Conservation (phyloP, 768 basidiomycete genomes). For the Hortiboletus campestris region DNA sequence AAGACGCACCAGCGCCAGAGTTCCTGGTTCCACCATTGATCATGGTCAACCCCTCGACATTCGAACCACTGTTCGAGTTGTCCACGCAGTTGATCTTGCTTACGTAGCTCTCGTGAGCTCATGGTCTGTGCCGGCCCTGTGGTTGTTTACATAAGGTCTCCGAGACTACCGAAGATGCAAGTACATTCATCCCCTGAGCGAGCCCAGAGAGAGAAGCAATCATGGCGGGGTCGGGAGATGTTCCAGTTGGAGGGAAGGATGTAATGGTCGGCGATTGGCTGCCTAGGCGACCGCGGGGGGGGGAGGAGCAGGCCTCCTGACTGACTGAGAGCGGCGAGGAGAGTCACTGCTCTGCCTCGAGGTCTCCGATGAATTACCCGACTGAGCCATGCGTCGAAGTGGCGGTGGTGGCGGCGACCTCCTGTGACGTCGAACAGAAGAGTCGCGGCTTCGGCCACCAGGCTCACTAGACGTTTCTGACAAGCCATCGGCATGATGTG, state of each 20-base stretch:
- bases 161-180: neutral
- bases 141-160: neutral
- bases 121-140: neutral
- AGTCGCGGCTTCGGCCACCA: neutral
- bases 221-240: neutral
- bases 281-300: neutral
- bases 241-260: no score
- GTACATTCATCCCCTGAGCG: neutral
- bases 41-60: constrained; percentile 5
- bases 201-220: neutral
- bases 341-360: neutral
- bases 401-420: neutral
- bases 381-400: neutral
- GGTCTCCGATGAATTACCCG: neutral
- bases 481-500: neutral
- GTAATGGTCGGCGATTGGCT: neutral
- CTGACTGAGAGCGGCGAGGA: neutral
- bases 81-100: constrained; percentile 1
- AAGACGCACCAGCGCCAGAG: constrained; percentile 13
- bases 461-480: neutral
- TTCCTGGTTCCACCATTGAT: constrained; percentile 3
- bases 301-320: constrained; percentile 7
- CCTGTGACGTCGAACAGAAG: neutral
- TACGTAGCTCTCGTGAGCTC: neutral
- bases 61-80: neutral